Percentiles rank a stretch among this genome's conserved stretches.
These are phyloP conservation scores for Cryptococcus floricola DNA, from an alignment of 1,284 basidiomycete species.

Conservation along the genomic window DNA sequence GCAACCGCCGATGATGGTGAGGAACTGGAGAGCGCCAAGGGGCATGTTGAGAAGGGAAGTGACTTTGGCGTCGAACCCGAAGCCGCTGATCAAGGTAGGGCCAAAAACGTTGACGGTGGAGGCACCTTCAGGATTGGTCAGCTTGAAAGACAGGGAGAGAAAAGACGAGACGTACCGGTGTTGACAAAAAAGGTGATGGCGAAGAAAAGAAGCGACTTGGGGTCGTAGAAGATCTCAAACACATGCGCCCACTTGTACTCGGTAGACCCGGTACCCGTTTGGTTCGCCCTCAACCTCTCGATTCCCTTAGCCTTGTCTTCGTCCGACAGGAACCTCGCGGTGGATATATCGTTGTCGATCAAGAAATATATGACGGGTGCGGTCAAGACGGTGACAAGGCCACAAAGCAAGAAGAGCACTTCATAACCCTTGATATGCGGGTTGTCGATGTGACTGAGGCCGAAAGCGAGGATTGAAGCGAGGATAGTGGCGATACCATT, in stretches of 20 bases:
- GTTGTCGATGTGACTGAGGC: constrained; percentile 37
- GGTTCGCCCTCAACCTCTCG: constrained; percentile 49
- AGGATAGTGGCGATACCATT: constrained; percentile 46
- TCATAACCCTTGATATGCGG: constrained; percentile 41
- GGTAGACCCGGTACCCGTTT: constrained; percentile 43
- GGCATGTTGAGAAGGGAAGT: constrained; percentile 49
- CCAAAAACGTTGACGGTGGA: constrained; percentile 38
- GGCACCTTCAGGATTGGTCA: constrained; percentile 11
- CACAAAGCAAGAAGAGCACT: constrained; percentile 43
- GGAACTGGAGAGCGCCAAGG: constrained; percentile 43
- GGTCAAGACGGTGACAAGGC: constrained; percentile 34
- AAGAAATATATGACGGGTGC: constrained; percentile 40
- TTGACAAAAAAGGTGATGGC: constrained; percentile 40
- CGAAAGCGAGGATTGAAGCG: constrained; percentile 39
- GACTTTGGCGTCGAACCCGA: constrained; percentile 37
- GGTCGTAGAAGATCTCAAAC: constrained; percentile 43
- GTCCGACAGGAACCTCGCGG: constrained; percentile 45
- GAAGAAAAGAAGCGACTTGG: constrained; percentile 46
- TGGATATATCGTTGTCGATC: constrained; percentile 41
- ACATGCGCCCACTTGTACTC: constrained; percentile 48
- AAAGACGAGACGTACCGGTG: constrained; percentile 17
- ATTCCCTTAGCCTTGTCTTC: constrained; percentile 47
- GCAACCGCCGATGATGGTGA: constrained; percentile 34
- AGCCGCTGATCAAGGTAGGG: constrained; percentile 31
- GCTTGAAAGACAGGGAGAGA: too few species aligned